Base-by-base conservation (phyloP, 1,284 basidiomycete species). In the Rugosomyces carneus region DNA sequence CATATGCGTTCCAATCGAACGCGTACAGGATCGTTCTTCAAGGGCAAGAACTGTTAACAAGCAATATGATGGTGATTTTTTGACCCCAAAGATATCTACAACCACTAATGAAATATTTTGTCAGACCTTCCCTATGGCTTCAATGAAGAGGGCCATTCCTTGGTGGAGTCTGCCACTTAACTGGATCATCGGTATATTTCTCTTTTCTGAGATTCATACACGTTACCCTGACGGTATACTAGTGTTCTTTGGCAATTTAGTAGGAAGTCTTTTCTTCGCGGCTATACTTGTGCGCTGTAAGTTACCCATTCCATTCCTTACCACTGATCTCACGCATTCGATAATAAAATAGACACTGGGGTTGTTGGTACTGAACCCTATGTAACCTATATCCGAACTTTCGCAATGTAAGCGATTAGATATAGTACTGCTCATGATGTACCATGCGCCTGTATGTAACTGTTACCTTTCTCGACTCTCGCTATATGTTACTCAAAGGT, bases 241-340 rank as follows among this genome's bases (percentile, higher is more conserved):
- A 85, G 84, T 84, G 7, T 75, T 76, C 15, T 80, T 84, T 49
- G 86, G 85, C 19, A 89, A 89, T 56, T 71, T 89, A 13, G 67
- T 67, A 15, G 86, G 86, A 27, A 81, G 82, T 49, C 66, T 89
- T 9, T 81, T 87, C 65, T 85, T 86, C 55, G 83, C 71, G 2
- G 80, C 76, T 10, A 66, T 89, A 41, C 71, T 89, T 37, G 75
- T 78, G 9, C 78, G 78, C 57, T 80, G 84, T 84, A 57, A 45
- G 76, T 57, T 16, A 23, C 2, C 20, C n/a, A 40, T 16, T 16
- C 39, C 29, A 37, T 40, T 36, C 10, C 18, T 18, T 40, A 16
- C 41, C 35, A 37, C 27, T 35, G 47, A n/a, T 41, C 34, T 29
- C 21, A 45, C 21, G 3, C 21, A 23, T 23, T 23, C 21, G 7